Evolutionary conservation across 352 stramenopile species (phyloP), one percentile per base, ranked within the genome.

Genomic region (Pythium brachiatum): DNA sequence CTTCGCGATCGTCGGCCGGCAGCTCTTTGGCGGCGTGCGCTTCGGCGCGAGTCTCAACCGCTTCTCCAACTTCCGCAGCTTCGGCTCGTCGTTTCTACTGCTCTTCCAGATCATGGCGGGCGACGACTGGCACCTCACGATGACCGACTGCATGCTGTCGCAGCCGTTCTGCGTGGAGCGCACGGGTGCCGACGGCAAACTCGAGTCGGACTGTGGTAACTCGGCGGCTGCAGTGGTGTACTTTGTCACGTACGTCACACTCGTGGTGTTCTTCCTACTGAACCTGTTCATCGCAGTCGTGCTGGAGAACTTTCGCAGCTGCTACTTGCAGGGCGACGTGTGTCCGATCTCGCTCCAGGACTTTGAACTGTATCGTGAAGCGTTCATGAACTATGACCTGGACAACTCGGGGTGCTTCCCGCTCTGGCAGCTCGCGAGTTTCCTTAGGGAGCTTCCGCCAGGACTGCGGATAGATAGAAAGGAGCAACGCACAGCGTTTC

Each of bases 251-350:
- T 92, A 88, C 60, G 82, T 92, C 26, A 88, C 75, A 23, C 62
- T 88, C 20, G 82, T 93, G 7, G 83, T 93, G 5, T 93, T 91
- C 53, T 79, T 93, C 32, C 88, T 93, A 50, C 74, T 93, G 20
- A 93, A 93, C 59, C 67, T 93, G 11, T 91, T 93, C 62, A 89
- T 93, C 54, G 82, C 83, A 0, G 83, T 93, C 48, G 85, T 93
- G 38, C 71, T 93, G 21, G 83, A 93, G 43, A 93, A 93, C 68
- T 93, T 93, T 55, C 76, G 81, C 2, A 87, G 71, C 44, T 92
- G 83, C 62, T 92, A 92, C 68, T 60, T 92, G 7, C 86, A 92
- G 32, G 81, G 70, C 31, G 81, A 90, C 54, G 79, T 92, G 31
- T 90, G 79, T 50, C 71, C 81, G 26, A 86, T 90, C 53, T 89